A percentile compares a stretch with the other conserved stretches of the same genome.
phyloP scores from a whole-genome alignment of 306 rosid genomes.

The Senna tora region DNA sequence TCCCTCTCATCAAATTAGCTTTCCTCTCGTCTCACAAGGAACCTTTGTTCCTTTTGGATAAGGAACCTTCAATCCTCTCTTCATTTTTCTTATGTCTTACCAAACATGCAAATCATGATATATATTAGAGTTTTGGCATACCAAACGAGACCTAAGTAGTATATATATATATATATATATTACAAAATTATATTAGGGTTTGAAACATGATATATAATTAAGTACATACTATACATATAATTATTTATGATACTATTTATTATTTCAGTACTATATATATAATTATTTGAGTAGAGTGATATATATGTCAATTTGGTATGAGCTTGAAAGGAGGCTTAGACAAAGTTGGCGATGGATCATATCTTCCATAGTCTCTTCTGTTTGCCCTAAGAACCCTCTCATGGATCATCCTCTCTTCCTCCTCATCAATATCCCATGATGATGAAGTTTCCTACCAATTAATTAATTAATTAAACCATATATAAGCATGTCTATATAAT shows the following conservation, averaged over 20 bases:
- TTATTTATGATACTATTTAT: constrained; percentile 37
- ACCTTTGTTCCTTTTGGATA: too few relatives aligned
- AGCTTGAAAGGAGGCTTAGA: constrained; percentile 97
- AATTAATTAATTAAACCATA: background rate
- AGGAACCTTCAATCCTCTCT: too few relatives aligned
- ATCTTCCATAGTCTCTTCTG: constrained; percentile 84
- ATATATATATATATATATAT: background rate
- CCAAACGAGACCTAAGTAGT: too few relatives aligned
- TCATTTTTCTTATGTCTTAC: too few relatives aligned
- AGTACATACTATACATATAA: too few relatives aligned
- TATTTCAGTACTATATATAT: too few relatives aligned
- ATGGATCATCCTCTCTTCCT: constrained; percentile 51
- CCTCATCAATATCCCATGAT: background rate
- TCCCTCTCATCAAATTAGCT: too few relatives aligned
- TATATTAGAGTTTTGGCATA: too few relatives aligned
- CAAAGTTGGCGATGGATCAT: constrained; percentile 85
- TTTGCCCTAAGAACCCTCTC: constrained; percentile 82
- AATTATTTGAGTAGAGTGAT: too few relatives aligned
- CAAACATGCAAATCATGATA: too few relatives aligned
- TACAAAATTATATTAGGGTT: constrained; percentile 20
- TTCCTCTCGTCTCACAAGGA: too few relatives aligned
- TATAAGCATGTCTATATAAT: background rate
- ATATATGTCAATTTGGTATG: constrained; percentile 64
- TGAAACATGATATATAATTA: constrained; percentile 26
- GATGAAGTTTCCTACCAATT: constrained; percentile 34